Evolutionary conservation across 2,329 filamentous ascomycete species (phyloP).

Genomic region (Endoconidiophora laricicola): DNA sequence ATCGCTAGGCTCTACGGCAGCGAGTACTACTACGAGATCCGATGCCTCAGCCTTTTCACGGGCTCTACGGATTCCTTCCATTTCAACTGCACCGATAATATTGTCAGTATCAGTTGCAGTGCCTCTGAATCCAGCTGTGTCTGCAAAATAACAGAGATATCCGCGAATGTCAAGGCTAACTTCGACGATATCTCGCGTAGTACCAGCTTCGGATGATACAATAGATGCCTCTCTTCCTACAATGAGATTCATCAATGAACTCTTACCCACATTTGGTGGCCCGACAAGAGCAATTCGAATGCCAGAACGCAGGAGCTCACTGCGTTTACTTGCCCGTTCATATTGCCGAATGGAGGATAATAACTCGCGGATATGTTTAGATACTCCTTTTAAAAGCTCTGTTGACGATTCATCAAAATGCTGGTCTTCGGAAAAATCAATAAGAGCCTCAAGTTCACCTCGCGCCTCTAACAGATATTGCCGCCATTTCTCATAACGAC

Average conservation of each 20-base stretch:
- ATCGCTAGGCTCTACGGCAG: conserved; percentile 44
- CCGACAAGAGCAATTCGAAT: conserved; percentile 78
- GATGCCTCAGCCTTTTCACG: conserved; percentile 66
- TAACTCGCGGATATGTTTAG: conserved; percentile 44
- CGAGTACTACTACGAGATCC: conserved; percentile 68
- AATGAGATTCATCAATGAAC: conserved; percentile 76
- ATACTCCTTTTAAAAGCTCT: conserved; percentile 54
- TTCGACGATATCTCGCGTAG: conserved; percentile 86
- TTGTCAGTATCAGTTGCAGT: conserved; percentile 13
- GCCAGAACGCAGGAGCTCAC: conserved; percentile 68
- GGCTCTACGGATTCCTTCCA: conserved; percentile 79
- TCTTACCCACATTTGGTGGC: conserved; percentile 89
- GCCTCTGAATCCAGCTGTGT: conserved; percentile 75
- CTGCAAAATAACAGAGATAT: conserved; percentile 83
- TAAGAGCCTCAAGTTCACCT: conserved; percentile 84
- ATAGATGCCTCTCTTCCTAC: conserved; percentile 90
- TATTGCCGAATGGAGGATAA: conserved; percentile 48
- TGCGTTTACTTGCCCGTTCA: conserved; percentile 60
- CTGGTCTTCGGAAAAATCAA: conserved; percentile 95
- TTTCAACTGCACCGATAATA: conserved; percentile 56
- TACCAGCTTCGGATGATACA: conserved; percentile 82
- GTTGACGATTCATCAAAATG: conserved; percentile 80
- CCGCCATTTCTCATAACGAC: conserved; percentile 72
- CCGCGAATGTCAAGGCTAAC: conserved; percentile 77
- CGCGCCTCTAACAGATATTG: conserved; percentile 59